Percentiles rank a stretch among this genome's conserved stretches.
Evolutionary conservation across 176 grass and related monocot species (phyloP).

Genomic region (Phoenix roebelenii): DNA sequence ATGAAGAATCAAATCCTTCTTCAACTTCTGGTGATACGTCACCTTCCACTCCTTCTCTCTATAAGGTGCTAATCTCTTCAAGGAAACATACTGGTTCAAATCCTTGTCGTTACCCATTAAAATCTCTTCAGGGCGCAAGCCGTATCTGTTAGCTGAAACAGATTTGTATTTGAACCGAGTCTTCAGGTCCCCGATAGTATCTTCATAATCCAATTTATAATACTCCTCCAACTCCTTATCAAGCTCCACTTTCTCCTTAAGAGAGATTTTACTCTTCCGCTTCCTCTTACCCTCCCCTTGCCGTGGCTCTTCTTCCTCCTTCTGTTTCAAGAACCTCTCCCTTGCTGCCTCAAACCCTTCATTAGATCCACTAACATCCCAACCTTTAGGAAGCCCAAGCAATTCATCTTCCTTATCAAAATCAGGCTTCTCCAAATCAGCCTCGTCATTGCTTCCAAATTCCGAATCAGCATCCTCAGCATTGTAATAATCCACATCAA

Average conservation of each 20-base stretch:
- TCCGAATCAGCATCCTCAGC: slow-evolving; percentile 59
- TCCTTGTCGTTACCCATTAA: slow-evolving; percentile 52
- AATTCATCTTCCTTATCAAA: slow-evolving; percentile 89
- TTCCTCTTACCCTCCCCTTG: slow-evolving; percentile 22
- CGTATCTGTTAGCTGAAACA: slow-evolving; percentile 57
- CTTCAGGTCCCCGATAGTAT: slow-evolving; percentile 85
- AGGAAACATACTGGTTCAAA: slow-evolving; percentile 85
- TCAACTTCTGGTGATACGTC: slow-evolving; percentile 55
- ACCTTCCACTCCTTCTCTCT: slow-evolving; percentile 73
- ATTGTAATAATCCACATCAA: slow-evolving; percentile 58
- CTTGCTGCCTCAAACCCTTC: slow-evolving; percentile 33
- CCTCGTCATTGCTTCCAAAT: slow-evolving; percentile 50
- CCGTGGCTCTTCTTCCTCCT: slow-evolving; percentile 18
- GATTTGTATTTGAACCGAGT: slow-evolving; percentile 82
- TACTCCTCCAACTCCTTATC: slow-evolving; percentile 96
- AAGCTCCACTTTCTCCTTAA: slow-evolving; percentile 75
- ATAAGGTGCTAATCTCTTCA: slow-evolving; percentile 90
- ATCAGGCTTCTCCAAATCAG: slow-evolving; percentile 60
- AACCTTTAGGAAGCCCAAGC: slow-evolving; percentile 55
- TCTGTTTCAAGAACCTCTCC: slow-evolving; percentile 27
- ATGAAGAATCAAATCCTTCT: slow-evolving; percentile 59
- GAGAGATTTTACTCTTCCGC: slow-evolving; percentile 48
- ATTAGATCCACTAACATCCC: slow-evolving; percentile 23
- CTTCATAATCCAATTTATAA: slow-evolving; percentile 89
- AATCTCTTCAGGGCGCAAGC: slow-evolving; percentile 47